Base-by-base conservation (phyloP, 352 stramenopile species). In the Blastocystis sp. region DNA sequence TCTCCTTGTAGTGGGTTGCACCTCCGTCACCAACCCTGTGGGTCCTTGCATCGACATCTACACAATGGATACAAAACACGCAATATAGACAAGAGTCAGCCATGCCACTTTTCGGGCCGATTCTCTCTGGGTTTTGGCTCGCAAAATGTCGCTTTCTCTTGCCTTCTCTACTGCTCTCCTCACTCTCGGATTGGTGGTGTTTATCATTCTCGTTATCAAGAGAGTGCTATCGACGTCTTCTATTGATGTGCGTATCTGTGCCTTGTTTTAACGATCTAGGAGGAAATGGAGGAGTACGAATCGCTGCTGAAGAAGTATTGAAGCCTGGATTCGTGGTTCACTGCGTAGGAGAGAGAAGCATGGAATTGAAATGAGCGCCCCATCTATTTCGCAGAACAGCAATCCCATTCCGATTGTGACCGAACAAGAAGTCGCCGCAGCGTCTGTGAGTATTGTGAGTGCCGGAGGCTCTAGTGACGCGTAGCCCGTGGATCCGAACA, bases 281-380 rank as follows among this genome's bases (percentile, higher is more conserved):
- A 84, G 34, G 57, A 68, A 54, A 24, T 59, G 17, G 74, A 84
- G 43, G 74, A 84, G n/a, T 68, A 62, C 34, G 74, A 84, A 34
- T 28, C 60, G 40, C 52, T 84, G 57, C 10, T 84, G 38, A 66
- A 63, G 45, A 57, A 66, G 74, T 84, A 70, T 11, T 6, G 19
- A n/a, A 14, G 9, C 19, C 38, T 45, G 42, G 14, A 24, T 3
- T 17, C 6, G 21, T 60, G 10, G 1, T 60, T 84, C 45, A 84
- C 21, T 34, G 28, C 11, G 17, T 69, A 84, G 74, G 45, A 64
- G 52, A 52, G 74, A 84, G 28, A 84, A 84, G 3, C 65, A 28
- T 21, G 74, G 52, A 21, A 84, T 68, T 17, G 45, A 57, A 34
- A 66, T 64, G 52, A 68, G 45, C 28, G 42, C 11, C 38, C 40